Evolutionary conservation across 495 filamentous ascomycete species (phyloP).

Genomic region (Lindgomyces ingoldianus): DNA sequence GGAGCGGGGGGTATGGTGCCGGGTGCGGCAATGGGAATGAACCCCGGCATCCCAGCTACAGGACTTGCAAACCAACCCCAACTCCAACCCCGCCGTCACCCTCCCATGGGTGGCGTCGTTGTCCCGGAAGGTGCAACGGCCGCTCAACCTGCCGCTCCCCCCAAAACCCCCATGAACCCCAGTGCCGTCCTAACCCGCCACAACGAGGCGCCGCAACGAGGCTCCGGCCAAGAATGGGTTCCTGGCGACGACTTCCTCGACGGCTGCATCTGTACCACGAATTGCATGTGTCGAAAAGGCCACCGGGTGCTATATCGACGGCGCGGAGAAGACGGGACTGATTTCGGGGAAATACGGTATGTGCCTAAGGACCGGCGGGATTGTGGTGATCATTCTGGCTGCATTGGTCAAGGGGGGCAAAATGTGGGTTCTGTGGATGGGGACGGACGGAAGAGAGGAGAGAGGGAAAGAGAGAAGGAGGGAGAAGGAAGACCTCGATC

Average conservation of each 20-base stretch:
- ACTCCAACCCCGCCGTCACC: background rate
- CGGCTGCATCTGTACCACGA: slow-evolving; percentile 21
- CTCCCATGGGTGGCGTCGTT: background rate
- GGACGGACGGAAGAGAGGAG: background rate
- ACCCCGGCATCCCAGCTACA: no score
- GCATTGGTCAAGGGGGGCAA: background rate
- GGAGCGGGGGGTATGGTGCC: no score
- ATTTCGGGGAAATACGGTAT: slow-evolving; percentile 18
- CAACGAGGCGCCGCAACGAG: background rate
- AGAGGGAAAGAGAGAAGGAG: background rate
- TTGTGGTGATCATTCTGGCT: slow-evolving; percentile 10
- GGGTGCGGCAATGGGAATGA: background rate
- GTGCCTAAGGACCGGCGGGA: slow-evolving; percentile 19
- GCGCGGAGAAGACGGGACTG: slow-evolving; percentile 7
- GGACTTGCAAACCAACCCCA: no score
- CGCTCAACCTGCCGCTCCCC: background rate
- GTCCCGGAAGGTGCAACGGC: slow-evolving; percentile 8
- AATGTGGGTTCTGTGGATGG: background rate
- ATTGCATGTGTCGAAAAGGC: slow-evolving; percentile 25
- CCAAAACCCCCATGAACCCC: background rate
- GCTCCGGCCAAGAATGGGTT: slow-evolving; percentile 12
- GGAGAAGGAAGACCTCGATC: background rate
- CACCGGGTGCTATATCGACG: slow-evolving; percentile 12
- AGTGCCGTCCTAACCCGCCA: background rate
- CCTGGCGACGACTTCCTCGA: slow-evolving; percentile 27